phyloP scores from a whole-genome alignment of 495 filamentous ascomycete species.

The Acidiella bohemica region DNA sequence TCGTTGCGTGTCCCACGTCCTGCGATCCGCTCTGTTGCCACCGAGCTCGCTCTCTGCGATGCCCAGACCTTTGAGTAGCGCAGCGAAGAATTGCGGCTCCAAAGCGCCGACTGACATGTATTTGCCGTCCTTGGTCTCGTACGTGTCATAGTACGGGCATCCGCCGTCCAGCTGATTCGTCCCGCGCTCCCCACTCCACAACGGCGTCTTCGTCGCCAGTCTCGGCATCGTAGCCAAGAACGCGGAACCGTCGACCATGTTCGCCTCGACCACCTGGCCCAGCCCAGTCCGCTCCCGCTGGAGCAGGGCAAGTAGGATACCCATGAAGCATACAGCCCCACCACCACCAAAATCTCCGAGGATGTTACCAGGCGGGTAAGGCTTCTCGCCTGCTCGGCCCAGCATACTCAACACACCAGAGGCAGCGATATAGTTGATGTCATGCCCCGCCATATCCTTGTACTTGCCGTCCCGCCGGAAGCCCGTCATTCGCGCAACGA shows the following conservation, averaged over 20 bases:
- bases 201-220: conserved; percentile 41
- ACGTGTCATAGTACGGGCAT: conserved; percentile 76
- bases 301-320: conserved; percentile 49
- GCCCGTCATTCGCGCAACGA: conserved; percentile 76
- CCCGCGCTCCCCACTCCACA: conserved; percentile 52
- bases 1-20: conserved; percentile 51
- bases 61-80: conserved; percentile 50
- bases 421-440: conserved; percentile 93
- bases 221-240: conserved; percentile 67
- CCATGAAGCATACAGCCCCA: conserved; percentile 59
- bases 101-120: conserved; percentile 86
- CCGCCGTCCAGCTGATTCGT: conserved; percentile 72
- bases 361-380: conserved; percentile 69
- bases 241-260: conserved; percentile 85
- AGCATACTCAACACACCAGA: conserved; percentile 67
- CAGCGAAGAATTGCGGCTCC: conserved; percentile 70
- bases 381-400: conserved; percentile 52
- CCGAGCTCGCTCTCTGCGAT: conserved; percentile 43
- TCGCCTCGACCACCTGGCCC: conserved; percentile 83
- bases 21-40: conserved; percentile 38
- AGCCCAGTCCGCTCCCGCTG: conserved; percentile 43
- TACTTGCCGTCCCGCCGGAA: conserved; percentile 81
- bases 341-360: conserved; percentile 86
- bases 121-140: conserved; percentile 66
- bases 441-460: conserved; percentile 82